Conservation (phyloP, 768 basidiomycete species). For the Trametes cingulata region DNA sequence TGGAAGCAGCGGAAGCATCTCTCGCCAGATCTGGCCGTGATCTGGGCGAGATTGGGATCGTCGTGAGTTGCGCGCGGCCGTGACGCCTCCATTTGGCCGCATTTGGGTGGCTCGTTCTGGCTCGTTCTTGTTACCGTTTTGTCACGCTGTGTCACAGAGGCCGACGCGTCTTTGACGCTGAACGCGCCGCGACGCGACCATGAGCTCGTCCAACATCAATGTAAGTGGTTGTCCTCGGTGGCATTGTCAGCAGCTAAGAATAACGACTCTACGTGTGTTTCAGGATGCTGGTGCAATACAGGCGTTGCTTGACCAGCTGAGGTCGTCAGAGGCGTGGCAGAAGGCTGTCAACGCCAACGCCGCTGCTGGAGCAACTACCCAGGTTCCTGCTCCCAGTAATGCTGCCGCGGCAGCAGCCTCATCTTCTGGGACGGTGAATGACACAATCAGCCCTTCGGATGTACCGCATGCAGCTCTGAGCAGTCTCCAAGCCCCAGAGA, state of each 20-base stretch:
- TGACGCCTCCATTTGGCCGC: not conserved
- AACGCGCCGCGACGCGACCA: conserved; percentile 21
- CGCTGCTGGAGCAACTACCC: not conserved
- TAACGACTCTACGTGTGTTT: not conserved
- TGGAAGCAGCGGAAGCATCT: not conserved
- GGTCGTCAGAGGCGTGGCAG: conserved; percentile 71
- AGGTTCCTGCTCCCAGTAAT: not conserved
- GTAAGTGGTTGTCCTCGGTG: conserved; percentile 33
- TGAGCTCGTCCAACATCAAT: conserved; percentile 60
- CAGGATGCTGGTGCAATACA: conserved; percentile 69
- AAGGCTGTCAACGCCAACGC: conserved; percentile 35
- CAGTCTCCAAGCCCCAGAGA: not conserved
- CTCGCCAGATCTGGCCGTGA: not conserved
- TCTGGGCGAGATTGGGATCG: conserved; percentile 10
- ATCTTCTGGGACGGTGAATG: not conserved
- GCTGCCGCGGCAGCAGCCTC: not conserved
- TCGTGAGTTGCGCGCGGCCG: not conserved
- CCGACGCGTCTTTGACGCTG: conserved; percentile 7
- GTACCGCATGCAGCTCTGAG: not conserved
- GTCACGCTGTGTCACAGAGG: conserved; percentile 9
- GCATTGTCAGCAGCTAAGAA: not conserved
- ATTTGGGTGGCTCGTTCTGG: not conserved
- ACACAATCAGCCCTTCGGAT: not conserved
- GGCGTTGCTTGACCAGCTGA: conserved; percentile 70
- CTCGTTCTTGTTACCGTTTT: not conserved